phyloP scores from a whole-genome alignment of 2,329 filamentous ascomycete genomes.

The Colletotrichum siamense region DNA sequence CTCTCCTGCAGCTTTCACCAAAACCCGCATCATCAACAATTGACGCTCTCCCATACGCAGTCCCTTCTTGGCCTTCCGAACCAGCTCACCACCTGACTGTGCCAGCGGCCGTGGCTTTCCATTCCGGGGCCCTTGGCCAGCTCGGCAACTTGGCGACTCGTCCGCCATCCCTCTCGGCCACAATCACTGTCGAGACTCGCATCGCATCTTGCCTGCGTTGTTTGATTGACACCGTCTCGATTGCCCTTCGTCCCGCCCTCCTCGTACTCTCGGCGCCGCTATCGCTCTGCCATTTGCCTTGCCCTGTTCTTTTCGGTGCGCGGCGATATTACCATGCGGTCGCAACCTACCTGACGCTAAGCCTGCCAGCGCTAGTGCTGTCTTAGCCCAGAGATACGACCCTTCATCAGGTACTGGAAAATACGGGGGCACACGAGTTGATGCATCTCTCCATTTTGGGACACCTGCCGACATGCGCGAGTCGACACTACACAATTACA shows the following conservation, averaged over 20 bases:
- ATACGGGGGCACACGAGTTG: conserved; percentile 7
- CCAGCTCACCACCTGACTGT: not conserved
- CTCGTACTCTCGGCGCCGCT: not conserved
- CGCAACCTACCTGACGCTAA: not conserved
- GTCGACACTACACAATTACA: not conserved
- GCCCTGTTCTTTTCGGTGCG: not conserved
- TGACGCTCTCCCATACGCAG: not conserved
- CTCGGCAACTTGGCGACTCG: conserved; percentile 5
- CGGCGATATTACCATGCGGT: not conserved
- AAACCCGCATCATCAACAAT: not conserved
- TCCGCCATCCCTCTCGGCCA: not conserved
- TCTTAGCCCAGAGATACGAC: not conserved
- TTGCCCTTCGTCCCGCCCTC: not conserved
- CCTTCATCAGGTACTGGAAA: not conserved
- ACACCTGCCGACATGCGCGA: not conserved
- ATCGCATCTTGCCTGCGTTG: not conserved
- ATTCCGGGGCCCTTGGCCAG: not conserved
- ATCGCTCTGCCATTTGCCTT: not conserved
- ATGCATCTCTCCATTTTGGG: conserved; percentile 14
- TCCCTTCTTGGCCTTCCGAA: not conserved
- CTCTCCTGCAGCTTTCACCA: not conserved
- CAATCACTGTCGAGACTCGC: not conserved
- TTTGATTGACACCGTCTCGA: not conserved
- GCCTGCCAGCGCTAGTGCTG: not conserved
- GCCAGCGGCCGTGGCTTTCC: conserved; percentile 2